These are phyloP conservation scores for Buddleja alternifolia DNA, from an alignment of 257 asterid species.

Conservation along the genomic window DNA sequence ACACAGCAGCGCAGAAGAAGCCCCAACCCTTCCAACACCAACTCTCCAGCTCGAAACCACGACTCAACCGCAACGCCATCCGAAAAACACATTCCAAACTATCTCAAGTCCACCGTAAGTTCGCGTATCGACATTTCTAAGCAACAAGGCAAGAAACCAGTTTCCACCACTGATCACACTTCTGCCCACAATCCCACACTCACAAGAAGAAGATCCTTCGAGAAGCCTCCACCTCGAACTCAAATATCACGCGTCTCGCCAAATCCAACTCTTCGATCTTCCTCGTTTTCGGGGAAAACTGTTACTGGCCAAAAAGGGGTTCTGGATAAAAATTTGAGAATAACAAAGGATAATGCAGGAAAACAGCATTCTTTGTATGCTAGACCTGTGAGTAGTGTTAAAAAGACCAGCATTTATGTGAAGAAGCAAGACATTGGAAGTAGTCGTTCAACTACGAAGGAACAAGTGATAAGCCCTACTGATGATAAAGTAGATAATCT, in stretches of 20 bases:
- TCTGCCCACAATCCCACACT: constrained; percentile 29
- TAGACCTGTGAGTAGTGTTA: constrained; percentile 34
- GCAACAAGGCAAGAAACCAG: constrained; percentile 41
- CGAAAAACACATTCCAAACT: constrained; percentile 44
- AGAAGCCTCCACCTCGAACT: constrained; percentile 47
- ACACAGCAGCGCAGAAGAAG: constrained; percentile 26
- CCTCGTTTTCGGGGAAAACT: constrained; percentile 41
- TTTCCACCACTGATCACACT: constrained; percentile 15
- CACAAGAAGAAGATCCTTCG: constrained; percentile 59
- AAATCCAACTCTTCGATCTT: constrained; percentile 38
- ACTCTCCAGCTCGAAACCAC: constrained; percentile 28
- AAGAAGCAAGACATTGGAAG: constrained; percentile 34
- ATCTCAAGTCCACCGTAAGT: constrained; percentile 55
- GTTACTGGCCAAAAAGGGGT: constrained; percentile 28
- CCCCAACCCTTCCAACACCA: constrained; percentile 33
- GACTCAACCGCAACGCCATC: constrained; percentile 35
- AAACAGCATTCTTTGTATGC: constrained; percentile 39
- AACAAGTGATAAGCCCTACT: constrained; percentile 17
- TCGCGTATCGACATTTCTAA: constrained; percentile 35
- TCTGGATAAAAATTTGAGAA: constrained; percentile 38
- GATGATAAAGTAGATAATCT: constrained; percentile 21
- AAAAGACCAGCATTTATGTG: constrained; percentile 24
- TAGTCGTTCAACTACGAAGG: constrained; percentile 27
- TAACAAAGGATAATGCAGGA: constrained; percentile 37
- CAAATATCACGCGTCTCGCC: constrained; percentile 47